Evolutionary conservation across 2,329 filamentous ascomycete species (phyloP).

Genomic region (Aspergillus sp.): DNA sequence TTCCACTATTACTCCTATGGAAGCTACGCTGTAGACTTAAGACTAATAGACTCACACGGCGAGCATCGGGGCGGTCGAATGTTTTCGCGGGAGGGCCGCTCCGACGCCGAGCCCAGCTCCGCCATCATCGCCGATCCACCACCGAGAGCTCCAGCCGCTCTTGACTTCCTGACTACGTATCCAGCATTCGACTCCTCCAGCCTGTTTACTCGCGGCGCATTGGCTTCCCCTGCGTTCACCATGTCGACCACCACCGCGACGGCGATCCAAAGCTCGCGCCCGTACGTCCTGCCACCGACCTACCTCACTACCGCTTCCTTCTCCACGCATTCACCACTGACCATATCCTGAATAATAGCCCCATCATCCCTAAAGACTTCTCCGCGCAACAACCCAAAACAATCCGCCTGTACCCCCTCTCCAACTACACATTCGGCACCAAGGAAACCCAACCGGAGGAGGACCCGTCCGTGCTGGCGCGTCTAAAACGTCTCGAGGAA

Average conservation of each 20-base stretch:
- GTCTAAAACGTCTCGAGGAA: conserved; percentile 91
- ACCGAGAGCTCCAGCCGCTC: background rate
- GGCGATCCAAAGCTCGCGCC: conserved; percentile 74
- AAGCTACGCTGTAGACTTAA: too few species aligned
- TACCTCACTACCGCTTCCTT: background rate
- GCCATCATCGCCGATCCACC: background rate
- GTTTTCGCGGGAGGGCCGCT: conserved; percentile 25
- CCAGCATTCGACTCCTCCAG: background rate
- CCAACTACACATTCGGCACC: conserved; percentile 98
- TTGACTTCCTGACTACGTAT: background rate
- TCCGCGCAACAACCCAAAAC: conserved; percentile 85
- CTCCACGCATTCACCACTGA: background rate
- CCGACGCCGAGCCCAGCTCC: conserved; percentile 1
- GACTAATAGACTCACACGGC: background rate
- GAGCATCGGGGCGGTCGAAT: conserved; percentile 27
- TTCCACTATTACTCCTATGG: background rate
- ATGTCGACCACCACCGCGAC: conserved; percentile 86
- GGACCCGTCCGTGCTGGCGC: conserved; percentile 90
- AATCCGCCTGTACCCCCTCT: conserved; percentile 89
- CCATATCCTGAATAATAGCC: conserved; percentile 53
- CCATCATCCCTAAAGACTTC: conserved; percentile 79
- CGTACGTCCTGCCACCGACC: conserved; percentile 46
- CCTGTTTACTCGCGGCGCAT: background rate
- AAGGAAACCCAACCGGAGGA: conserved; percentile 99
- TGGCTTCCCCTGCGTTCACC: conserved; percentile 2